These are phyloP conservation scores for Hericium coralloides DNA, from an alignment of 768 basidiomycete species.

Conservation along the genomic window DNA sequence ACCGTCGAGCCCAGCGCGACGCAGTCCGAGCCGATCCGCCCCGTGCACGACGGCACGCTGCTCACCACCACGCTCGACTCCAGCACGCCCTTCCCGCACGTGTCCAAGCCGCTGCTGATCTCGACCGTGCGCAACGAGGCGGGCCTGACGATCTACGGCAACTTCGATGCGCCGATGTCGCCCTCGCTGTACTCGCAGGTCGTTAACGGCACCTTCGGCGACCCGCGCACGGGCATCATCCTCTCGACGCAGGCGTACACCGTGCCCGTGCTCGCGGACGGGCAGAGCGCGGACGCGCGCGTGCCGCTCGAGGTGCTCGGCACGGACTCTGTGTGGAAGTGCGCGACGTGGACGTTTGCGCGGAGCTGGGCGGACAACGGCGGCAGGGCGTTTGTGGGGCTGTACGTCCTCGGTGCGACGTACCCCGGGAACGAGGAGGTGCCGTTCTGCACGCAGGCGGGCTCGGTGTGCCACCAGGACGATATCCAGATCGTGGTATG, in stretches of 20 bases:
- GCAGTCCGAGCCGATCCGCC: constrained; percentile 49
- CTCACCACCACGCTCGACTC: constrained; percentile 60
- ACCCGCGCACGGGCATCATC: constrained; percentile 32
- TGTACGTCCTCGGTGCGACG: constrained; percentile 58
- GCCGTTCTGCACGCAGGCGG: constrained; percentile 45
- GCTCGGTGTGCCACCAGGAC: constrained; percentile 70
- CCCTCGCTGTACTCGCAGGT: constrained; percentile 28
- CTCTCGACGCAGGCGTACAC: constrained; percentile 40
- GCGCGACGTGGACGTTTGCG: constrained; percentile 63
- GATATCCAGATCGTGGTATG: constrained; percentile 73
- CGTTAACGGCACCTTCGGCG: constrained; percentile 38
- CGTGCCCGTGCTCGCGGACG: constrained; percentile 19
- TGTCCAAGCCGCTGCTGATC: constrained; percentile 59
- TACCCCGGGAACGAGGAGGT: constrained; percentile 56
- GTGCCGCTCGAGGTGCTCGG: constrained; percentile 47
- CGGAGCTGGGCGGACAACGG: constrained; percentile 58
- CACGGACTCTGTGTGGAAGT: constrained; percentile 65
- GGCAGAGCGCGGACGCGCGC: constrained; percentile 39
- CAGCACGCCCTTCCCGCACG: constrained; percentile 46
- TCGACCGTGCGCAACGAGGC: constrained; percentile 71
- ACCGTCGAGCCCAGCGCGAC: constrained; percentile 47
- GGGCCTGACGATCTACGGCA: constrained; percentile 46
- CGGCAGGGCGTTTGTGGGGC: constrained; percentile 58
- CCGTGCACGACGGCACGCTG: constrained; percentile 58
- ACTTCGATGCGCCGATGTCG: constrained; percentile 31